These are phyloP conservation scores for Nakaseomyces glabratus DNA, from an alignment of 1,139 yeast species.

Conservation along the genomic window DNA sequence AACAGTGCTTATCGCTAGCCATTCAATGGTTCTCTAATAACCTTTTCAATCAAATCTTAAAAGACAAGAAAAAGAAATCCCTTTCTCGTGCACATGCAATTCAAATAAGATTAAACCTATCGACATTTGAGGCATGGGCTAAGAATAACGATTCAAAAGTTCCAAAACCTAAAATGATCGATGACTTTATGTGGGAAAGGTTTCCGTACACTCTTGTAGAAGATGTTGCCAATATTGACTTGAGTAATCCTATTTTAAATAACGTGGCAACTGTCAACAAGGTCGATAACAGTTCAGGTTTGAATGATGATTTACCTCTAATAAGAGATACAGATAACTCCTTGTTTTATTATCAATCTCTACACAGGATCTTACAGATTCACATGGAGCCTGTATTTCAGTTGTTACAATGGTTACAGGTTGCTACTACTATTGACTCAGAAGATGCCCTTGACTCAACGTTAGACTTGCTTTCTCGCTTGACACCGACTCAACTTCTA, in stretches of 20 bases:
- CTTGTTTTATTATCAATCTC: conserved; percentile 46
- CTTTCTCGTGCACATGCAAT: conserved; percentile 78
- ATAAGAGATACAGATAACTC: conserved; percentile 32
- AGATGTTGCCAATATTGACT: conserved; percentile 27
- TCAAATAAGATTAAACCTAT: conserved; percentile 78
- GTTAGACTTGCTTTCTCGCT: conserved; percentile 44
- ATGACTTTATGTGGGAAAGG: conserved; percentile 31
- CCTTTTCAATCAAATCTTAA: conserved; percentile 63
- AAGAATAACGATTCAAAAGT: conserved; percentile 51
- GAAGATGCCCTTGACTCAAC: conserved; percentile 52
- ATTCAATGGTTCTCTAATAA: conserved; percentile 69
- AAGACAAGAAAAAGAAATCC: conserved; percentile 48
- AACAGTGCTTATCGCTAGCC: conserved; percentile 71
- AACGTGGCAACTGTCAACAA: conserved; percentile 28
- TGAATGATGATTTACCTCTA: conserved; percentile 15
- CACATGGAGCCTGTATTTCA: conserved; percentile 72
- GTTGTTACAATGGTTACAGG: conserved; percentile 82
- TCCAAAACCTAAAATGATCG: conserved; percentile 41
- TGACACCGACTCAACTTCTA: conserved; percentile 63
- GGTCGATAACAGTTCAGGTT: conserved; percentile 7
- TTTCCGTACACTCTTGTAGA: conserved; percentile 38
- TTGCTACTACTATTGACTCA: conserved; percentile 54
- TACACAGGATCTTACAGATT: conserved; percentile 50
- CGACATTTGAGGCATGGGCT: conserved; percentile 89
- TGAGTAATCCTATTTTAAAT: conserved; percentile 17